phyloP scores from a whole-genome alignment of 202 grass and related monocot genomes.

The Panicum hallii region DNA sequence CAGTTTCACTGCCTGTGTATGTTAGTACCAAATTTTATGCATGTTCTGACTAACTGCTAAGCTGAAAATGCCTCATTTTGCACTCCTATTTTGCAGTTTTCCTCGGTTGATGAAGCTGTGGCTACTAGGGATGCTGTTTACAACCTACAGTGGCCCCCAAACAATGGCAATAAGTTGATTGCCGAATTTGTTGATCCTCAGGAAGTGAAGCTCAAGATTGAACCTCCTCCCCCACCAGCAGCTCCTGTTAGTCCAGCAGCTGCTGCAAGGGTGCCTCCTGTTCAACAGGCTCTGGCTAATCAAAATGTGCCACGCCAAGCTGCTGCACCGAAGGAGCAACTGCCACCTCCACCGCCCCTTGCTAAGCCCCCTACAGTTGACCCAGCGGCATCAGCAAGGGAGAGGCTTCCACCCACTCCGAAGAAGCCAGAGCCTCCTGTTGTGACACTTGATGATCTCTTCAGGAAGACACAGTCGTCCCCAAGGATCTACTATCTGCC shows the following conservation, averaged over 20 bases:
- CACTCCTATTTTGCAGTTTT: conserved; percentile 57
- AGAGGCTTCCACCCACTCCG: conserved; percentile 70
- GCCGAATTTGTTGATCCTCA: conserved; percentile 95
- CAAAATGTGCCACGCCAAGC: conserved; percentile 56
- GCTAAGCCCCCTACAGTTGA: conserved; percentile 45
- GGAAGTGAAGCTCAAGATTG: conserved; percentile 79
- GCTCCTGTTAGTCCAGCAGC: conserved; percentile 51
- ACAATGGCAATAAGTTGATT: conserved; percentile 85
- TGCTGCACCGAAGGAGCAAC: conserved; percentile 54
- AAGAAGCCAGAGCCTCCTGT: conserved; percentile 79
- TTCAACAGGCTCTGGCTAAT: conserved; percentile 56
- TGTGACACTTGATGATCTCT: conserved; percentile 94
- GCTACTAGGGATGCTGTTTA: conserved; percentile 89
- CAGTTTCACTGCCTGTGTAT: background rate
- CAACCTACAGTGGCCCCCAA: conserved; percentile 94
- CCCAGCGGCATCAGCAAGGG: conserved; percentile 29
- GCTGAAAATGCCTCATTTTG: conserved; percentile 12
- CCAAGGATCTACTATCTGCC: conserved; percentile 98
- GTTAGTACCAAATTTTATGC: background rate
- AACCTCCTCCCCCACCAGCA: conserved; percentile 45
- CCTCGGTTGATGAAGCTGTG: conserved; percentile 86
- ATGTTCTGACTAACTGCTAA: conserved; percentile 6
- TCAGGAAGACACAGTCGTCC: conserved; percentile 86
- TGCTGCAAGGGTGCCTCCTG: conserved; percentile 50
- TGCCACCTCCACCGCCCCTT: conserved; percentile 67